Evolutionary conservation across 345 rosid genomes (phyloP).

Genomic region (Corchorus olitorius): DNA sequence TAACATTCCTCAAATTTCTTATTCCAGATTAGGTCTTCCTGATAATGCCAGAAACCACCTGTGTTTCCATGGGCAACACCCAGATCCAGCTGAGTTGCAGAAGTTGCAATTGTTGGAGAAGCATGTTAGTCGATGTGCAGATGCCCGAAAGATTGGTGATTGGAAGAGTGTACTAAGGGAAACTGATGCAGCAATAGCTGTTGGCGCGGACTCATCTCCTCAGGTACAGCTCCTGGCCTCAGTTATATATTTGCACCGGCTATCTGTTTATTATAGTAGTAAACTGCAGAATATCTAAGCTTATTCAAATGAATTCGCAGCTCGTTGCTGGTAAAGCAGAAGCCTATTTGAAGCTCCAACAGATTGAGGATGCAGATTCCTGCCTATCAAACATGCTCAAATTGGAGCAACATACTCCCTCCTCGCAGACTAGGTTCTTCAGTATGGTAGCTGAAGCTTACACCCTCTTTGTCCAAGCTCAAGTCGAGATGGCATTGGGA

Average conservation of each 20-base stretch:
- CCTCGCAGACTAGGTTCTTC: conserved; percentile 47
- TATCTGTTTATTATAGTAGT: background rate
- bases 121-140: conserved; percentile 65
- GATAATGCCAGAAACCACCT: conserved; percentile 74
- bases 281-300: conserved; percentile 23
- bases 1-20: conserved; percentile 6
- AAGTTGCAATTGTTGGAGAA: conserved; percentile 80
- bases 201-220: conserved; percentile 79
- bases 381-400: conserved; percentile 51
- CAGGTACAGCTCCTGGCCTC: conserved; percentile 48
- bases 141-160: conserved; percentile 75
- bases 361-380: conserved; percentile 67
- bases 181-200: conserved; percentile 74
- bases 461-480: conserved; percentile 66
- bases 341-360: conserved; percentile 82
- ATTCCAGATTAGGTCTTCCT: conserved; percentile 72
- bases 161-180: conserved; percentile 72
- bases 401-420: conserved; percentile 36
- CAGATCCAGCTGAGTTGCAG: conserved; percentile 67
- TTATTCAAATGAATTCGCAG: conserved; percentile 51
- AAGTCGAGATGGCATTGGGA: conserved; percentile 90
- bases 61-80: conserved; percentile 61
- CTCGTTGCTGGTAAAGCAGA: conserved; percentile 87
- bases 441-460: conserved; percentile 83
- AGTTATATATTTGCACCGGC: background rate